phyloP scores from a whole-genome alignment of 352 stramenopile species.

The Pythium graminicola region DNA sequence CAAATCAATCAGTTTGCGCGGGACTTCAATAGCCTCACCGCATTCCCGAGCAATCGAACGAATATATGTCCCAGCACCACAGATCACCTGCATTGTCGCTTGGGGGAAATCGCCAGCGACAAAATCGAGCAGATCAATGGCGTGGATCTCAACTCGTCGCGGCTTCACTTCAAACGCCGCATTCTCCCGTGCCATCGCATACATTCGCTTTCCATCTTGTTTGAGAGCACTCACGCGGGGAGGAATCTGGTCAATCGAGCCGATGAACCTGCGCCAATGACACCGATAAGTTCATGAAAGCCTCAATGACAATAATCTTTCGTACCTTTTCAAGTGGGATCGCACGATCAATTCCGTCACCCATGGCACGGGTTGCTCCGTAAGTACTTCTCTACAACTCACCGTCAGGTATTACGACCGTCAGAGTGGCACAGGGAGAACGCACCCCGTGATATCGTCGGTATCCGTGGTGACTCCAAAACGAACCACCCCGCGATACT shows the following conservation, averaged over 20 bases:
- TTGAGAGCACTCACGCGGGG: conserved; percentile 78
- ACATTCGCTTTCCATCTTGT: conserved; percentile 66
- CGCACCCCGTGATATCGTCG: conserved; percentile 75
- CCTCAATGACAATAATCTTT: too few species aligned
- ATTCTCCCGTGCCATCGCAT: conserved; percentile 62
- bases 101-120: conserved; percentile 49
- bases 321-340: conserved; percentile 39
- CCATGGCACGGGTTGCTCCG: conserved; percentile 50
- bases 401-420: too few species aligned
- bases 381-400: conserved; percentile 41
- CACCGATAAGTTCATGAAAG: not conserved
- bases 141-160: conserved; percentile 54
- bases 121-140: conserved; percentile 55
- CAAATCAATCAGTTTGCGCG: conserved; percentile 19
- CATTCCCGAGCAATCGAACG: conserved; percentile 82
- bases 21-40: conserved; percentile 53
- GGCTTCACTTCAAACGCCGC: conserved; percentile 52
- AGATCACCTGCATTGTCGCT: conserved; percentile 52
- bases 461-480: conserved; percentile 74
- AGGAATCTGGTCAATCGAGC: conserved; percentile 66
- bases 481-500: conserved; percentile 66
- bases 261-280: conserved; percentile 48
- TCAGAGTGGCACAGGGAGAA: too few species aligned
- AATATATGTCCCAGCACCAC: conserved; percentile 79
- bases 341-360: conserved; percentile 34